These are phyloP conservation scores for Fraxinus dipetala DNA, from an alignment of 305 asterid species.

Conservation along the genomic window DNA sequence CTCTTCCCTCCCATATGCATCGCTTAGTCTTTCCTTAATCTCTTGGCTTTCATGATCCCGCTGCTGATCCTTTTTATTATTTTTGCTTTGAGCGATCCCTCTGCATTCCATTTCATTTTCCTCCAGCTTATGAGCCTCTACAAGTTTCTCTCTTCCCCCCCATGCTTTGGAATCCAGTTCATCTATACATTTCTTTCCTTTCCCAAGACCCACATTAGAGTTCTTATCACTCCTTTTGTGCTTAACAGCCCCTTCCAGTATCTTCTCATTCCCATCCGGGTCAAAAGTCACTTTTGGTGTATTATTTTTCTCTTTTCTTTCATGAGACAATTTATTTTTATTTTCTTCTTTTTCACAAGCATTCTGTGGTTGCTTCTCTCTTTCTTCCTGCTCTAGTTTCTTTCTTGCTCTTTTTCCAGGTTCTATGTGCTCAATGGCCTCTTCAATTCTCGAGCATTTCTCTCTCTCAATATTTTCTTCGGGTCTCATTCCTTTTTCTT, in stretches of 20 bases:
- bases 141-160: conserved; percentile 26
- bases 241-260: conserved; percentile 20
- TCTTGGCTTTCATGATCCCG: conserved; percentile 27
- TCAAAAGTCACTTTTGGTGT: conserved; percentile 27
- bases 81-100: conserved; percentile 24
- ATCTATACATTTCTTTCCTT: conserved; percentile 29
- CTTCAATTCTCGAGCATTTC: conserved; percentile 33
- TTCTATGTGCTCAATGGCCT: conserved; percentile 31
- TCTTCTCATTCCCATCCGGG: conserved; percentile 27
- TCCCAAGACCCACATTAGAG: conserved; percentile 28
- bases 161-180: conserved; percentile 23
- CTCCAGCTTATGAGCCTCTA: conserved; percentile 32
- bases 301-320: conserved; percentile 25
- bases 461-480: conserved; percentile 30
- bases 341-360: conserved; percentile 28
- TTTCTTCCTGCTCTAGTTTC: conserved; percentile 35
- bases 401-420: conserved; percentile 26
- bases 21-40: conserved; percentile 33
- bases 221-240: conserved; percentile 30
- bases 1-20: conserved; percentile 26
- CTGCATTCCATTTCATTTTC: conserved; percentile 29
- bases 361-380: conserved; percentile 32
- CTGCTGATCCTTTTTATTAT: conserved; percentile 20
- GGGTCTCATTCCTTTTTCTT: conserved; percentile 25
- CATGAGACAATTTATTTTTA: conserved; percentile 17